Percentiles rank a stretch among this genome's conserved stretches.
These are phyloP conservation scores for Sarocladium kiliense DNA, from an alignment of 2,329 filamentous ascomycete genomes.

Conservation along the genomic window DNA sequence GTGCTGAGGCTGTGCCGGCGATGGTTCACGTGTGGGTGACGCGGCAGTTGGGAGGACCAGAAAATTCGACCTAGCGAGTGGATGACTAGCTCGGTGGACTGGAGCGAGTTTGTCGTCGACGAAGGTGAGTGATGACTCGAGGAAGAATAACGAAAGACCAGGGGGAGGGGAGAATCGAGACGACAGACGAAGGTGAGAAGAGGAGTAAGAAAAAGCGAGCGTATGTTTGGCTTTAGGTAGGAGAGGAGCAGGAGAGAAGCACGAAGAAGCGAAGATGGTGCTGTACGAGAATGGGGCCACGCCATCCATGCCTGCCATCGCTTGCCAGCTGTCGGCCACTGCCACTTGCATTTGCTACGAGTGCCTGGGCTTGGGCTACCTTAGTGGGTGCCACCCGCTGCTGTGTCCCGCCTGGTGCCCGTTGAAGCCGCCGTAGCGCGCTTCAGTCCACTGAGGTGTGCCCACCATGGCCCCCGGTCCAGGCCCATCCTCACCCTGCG, in stretches of 20 bases:
- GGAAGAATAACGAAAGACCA: conserved; percentile 8
- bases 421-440: background rate
- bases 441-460: background rate
- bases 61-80: conserved; percentile 2
- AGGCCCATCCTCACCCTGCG: background rate
- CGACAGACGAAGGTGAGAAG: background rate
- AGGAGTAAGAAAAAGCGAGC: conserved; percentile 8
- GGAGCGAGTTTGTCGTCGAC: background rate
- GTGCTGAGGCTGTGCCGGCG: conserved; percentile 7
- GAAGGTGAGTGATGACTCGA: background rate
- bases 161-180: conserved; percentile 5
- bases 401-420: conserved; percentile 1
- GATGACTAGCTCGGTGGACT: background rate
- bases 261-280: background rate
- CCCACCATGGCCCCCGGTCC: background rate
- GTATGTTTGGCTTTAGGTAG: background rate
- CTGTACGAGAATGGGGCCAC: background rate
- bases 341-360: background rate
- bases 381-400: background rate
- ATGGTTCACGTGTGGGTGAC: conserved; percentile 11
- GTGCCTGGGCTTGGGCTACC: background rate
- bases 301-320: background rate
- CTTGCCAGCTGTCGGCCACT: background rate
- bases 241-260: conserved; percentile 2
- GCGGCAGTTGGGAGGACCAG: background rate